A percentile compares a stretch with the other conserved stretches of the same genome.
These are phyloP conservation scores for Triticum turgidum DNA, from an alignment of 176 grass and related monocot species.

Conservation along the genomic window DNA sequence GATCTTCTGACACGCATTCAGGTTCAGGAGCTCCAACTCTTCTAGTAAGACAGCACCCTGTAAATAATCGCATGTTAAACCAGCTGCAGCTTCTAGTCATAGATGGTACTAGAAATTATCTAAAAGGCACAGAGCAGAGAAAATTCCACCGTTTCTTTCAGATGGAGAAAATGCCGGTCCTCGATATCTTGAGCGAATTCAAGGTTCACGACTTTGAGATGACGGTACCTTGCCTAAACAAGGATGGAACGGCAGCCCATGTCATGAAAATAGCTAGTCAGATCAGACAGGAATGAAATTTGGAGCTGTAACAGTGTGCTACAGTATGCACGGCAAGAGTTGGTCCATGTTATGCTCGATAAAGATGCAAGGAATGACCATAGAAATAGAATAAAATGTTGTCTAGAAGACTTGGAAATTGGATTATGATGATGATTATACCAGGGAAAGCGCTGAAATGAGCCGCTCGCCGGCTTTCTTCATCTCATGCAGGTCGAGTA, in stretches of 20 bases:
- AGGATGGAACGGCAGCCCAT: conserved; percentile 21
- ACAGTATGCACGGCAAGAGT: not conserved
- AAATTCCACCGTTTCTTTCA: conserved; percentile 67
- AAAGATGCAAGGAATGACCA: not conserved
- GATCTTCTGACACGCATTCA: conserved; percentile 88
- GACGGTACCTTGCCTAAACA: conserved; percentile 58
- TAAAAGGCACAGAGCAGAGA: not conserved
- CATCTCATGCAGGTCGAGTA: conserved; percentile 77
- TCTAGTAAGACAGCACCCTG: conserved; percentile 57
- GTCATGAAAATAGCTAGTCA: not conserved
- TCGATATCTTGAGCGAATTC: conserved; percentile 90
- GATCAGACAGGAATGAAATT: conserved; percentile 14
- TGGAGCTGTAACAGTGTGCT: not conserved
- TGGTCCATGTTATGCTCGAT: not conserved
- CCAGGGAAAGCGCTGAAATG: conserved; percentile 69
- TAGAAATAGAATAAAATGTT: not conserved
- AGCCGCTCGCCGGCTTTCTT: conserved; percentile 64
- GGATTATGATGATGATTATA: conserved; percentile 10
- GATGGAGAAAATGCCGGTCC: conserved; percentile 67
- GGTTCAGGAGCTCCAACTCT: conserved; percentile 66
- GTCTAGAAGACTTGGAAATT: not conserved
- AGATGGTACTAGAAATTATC: not conserved
- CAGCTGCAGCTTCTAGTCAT: not conserved
- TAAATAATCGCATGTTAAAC: conserved; percentile 16
- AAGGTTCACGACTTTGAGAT: conserved; percentile 74